phyloP scores from a whole-genome alignment of 1,139 yeast genomes.

The Yamadazyma atlantica region DNA sequence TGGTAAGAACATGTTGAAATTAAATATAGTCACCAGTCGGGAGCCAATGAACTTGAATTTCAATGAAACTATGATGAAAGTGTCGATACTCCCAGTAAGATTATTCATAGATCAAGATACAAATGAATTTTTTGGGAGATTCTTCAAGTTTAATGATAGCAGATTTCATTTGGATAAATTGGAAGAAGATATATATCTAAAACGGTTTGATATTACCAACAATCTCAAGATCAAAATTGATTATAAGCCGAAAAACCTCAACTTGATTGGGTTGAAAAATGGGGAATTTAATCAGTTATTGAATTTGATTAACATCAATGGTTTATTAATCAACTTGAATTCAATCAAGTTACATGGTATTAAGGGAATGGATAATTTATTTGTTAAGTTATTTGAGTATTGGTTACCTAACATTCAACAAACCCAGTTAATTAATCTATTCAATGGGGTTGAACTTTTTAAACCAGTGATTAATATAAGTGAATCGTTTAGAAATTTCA shows the following conservation, averaged over 20 bases:
- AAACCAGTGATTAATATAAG: conserved; percentile 78
- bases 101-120: conserved; percentile 93
- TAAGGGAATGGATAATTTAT: conserved; percentile 66
- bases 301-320: conserved; percentile 87
- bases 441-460: conserved; percentile 83
- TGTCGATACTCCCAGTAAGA: conserved; percentile 69
- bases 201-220: conserved; percentile 57
- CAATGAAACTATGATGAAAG: conserved; percentile 61
- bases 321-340: conserved; percentile 67
- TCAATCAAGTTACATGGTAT: conserved; percentile 71
- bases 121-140: conserved; percentile 75
- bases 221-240: conserved; percentile 71
- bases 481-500: conserved; percentile 70
- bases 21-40: conserved; percentile 58
- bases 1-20: conserved; percentile 62
- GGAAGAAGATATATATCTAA: conserved; percentile 65
- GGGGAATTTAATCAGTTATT: conserved; percentile 86
- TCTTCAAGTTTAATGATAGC: conserved; percentile 75
- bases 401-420: conserved; percentile 89
- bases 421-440: conserved; percentile 74
- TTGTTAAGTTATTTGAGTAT: conserved; percentile 52
- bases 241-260: conserved; percentile 88
- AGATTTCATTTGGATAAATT: conserved; percentile 58
- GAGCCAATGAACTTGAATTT: conserved; percentile 56
- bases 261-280: conserved; percentile 77